Percentiles rank a stretch among this genome's conserved stretches.
phyloP scores from a whole-genome alignment of 768 basidiomycete genomes.

The Hericium rajendrae region DNA sequence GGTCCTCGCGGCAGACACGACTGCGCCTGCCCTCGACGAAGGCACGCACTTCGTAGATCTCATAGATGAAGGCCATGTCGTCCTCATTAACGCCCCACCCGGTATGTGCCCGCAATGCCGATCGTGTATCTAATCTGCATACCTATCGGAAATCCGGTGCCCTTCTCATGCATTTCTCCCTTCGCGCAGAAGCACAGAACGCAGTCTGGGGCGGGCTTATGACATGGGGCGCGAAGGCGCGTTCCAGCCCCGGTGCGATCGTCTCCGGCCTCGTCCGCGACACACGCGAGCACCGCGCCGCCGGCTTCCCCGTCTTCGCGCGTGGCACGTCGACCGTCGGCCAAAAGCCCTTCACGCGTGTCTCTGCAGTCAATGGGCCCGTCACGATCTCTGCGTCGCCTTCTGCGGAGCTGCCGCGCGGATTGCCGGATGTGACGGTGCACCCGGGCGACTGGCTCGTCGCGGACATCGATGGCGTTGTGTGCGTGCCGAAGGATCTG shows the following conservation, averaged over 20 bases:
- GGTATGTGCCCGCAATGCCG: constrained; percentile 32
- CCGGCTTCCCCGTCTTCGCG: constrained; percentile 75
- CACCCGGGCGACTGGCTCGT: constrained; percentile 74
- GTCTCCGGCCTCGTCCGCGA: constrained; percentile 85
- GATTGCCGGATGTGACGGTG: constrained; percentile 47
- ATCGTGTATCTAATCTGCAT: too few species aligned
- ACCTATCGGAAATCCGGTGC: too few species aligned
- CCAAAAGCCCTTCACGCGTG: constrained; percentile 75
- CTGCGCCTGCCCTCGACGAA: constrained; percentile 49
- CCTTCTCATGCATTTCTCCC: not conserved
- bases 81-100: constrained; percentile 68
- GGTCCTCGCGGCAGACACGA: constrained; percentile 48
- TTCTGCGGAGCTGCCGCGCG: constrained; percentile 17
- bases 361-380: constrained; percentile 64
- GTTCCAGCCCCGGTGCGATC: constrained; percentile 62
- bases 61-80: constrained; percentile 49
- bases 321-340: constrained; percentile 78
- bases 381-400: constrained; percentile 31
- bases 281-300: constrained; percentile 60
- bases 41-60: constrained; percentile 72
- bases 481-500: constrained; percentile 57
- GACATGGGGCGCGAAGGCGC: constrained; percentile 75
- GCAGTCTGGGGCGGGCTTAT: constrained; percentile 92
- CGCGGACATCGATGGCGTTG: constrained; percentile 86
- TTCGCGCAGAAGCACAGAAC: constrained; percentile 50